These are phyloP conservation scores for Amanita polypyramis DNA, from an alignment of 768 basidiomycete species.

Conservation along the genomic window DNA sequence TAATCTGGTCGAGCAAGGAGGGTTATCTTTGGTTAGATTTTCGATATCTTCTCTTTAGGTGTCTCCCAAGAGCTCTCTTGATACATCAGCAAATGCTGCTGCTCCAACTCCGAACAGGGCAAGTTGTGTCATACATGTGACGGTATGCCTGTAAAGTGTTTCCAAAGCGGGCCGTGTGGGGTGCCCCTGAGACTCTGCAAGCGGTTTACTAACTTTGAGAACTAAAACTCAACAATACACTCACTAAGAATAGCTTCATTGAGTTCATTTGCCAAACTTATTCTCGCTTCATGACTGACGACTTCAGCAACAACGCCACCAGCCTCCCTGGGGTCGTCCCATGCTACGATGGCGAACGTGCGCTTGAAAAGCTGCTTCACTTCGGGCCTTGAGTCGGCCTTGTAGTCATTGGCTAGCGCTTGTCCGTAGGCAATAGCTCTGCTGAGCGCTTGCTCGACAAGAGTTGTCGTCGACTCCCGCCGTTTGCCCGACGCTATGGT, in stretches of 20 bases:
- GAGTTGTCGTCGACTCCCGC: constrained; percentile 17
- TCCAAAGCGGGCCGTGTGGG: constrained; percentile 67
- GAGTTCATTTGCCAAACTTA: constrained; percentile 60
- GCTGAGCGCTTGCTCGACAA: constrained; percentile 50
- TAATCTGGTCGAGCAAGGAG: no score
- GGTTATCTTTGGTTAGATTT: not conserved
- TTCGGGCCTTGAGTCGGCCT: constrained; percentile 47
- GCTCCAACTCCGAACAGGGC: constrained; percentile 62
- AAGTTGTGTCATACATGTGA: constrained; percentile 58
- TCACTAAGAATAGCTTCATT: constrained; percentile 77
- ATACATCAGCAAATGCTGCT: constrained; percentile 76
- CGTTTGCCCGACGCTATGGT: constrained; percentile 2
- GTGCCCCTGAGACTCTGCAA: constrained; percentile 65
- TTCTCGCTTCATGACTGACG: constrained; percentile 57
- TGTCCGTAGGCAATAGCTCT: constrained; percentile 69
- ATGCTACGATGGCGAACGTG: constrained; percentile 75
- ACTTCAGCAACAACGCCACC: constrained; percentile 58
- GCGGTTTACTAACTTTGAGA: not conserved
- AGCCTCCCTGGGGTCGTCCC: constrained; percentile 59
- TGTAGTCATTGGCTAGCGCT: constrained; percentile 56
- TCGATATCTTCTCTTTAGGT: not conserved
- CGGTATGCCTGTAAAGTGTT: constrained; percentile 65
- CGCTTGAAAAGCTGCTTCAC: constrained; percentile 59
- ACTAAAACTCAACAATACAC: constrained; percentile 16
- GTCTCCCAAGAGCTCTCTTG: constrained; percentile 51